Conservation (phyloP, 495 filamentous ascomycete species). For the Neurospora africana region DNA sequence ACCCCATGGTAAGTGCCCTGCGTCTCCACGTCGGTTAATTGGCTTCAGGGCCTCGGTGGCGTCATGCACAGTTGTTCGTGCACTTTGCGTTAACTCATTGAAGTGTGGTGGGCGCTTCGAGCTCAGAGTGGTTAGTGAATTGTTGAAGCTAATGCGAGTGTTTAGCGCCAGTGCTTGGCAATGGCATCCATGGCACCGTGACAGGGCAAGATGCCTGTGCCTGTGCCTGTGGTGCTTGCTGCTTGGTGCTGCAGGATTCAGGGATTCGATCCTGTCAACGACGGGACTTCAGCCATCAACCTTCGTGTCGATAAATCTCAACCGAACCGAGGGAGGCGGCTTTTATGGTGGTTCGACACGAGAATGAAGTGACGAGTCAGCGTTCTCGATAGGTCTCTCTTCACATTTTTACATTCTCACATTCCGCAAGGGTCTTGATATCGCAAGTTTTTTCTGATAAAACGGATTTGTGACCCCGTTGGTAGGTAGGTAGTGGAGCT, state of each 20-base stretch:
- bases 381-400: background rate
- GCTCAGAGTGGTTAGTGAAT: background rate
- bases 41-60: background rate
- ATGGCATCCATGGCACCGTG: background rate
- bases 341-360: background rate
- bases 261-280: background rate
- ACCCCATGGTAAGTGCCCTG: background rate
- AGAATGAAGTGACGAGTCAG: background rate
- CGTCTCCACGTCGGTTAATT: background rate
- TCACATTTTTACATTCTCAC: background rate
- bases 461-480: background rate
- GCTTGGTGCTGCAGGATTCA: background rate
- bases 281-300: background rate
- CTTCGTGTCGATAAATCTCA: background rate
- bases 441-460: background rate
- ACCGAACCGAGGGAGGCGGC: background rate
- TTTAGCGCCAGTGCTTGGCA: background rate
- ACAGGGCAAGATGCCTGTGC: background rate
- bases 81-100: background rate
- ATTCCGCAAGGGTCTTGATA: background rate
- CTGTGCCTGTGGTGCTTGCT: background rate
- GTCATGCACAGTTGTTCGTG: background rate
- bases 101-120: background rate
- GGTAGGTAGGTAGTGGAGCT: background rate
- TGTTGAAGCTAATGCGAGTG: background rate